Evolutionary conservation across 2,329 filamentous ascomycete genomes (phyloP), one percentile per base, ranked within the genome.

Genomic region (Pyricularia sp.): DNA sequence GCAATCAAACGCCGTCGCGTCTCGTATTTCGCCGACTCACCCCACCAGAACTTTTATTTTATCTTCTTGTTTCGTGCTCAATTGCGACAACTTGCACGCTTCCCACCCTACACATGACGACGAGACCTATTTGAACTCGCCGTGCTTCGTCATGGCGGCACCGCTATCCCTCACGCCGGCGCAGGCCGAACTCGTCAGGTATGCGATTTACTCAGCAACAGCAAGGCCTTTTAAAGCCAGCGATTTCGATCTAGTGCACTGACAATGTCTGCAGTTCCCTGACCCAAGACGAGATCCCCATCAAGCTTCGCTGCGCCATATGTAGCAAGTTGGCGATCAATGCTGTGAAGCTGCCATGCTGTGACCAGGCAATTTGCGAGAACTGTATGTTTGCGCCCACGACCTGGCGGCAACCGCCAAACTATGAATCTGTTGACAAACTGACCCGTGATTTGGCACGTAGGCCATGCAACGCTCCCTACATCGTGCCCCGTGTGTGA

Each of bases 291-390:
- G 91, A 94, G 68, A 92, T 97, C 66, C 94, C 94, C n/a, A 91
- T 93, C 72, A 97, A 96, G 81, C 84, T 99, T 68, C 89, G 93
- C 77, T 99, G 94, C 80, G 91, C 91, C 64, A 90, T 91, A 70
- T 99, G 94, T 78, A 94, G 89, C 78, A 92, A 90, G 75, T 82
- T 97, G 66, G 93, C 92, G 33, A 81, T 96, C 68, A 96, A 97
- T 74, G 91, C 93, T 9, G 96, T 91, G 75, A 90, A 93, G 68
- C 81, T 97, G 31, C 91, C 93, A 1, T 99, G 94, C 77, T 99
- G 94, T 76, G 94, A 97, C 73, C 93, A 96, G 73, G 88, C 90
- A 55, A 96, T 97, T 66, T 97, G 94, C 80, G 89, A 93, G 73
- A 83, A 81, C 69, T 99, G 94, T 97, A 79, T 72, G 76, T 62